These are phyloP conservation scores for Hanseniaspora occidentalis DNA, from an alignment of 805 yeast species.

Conservation along the genomic window DNA sequence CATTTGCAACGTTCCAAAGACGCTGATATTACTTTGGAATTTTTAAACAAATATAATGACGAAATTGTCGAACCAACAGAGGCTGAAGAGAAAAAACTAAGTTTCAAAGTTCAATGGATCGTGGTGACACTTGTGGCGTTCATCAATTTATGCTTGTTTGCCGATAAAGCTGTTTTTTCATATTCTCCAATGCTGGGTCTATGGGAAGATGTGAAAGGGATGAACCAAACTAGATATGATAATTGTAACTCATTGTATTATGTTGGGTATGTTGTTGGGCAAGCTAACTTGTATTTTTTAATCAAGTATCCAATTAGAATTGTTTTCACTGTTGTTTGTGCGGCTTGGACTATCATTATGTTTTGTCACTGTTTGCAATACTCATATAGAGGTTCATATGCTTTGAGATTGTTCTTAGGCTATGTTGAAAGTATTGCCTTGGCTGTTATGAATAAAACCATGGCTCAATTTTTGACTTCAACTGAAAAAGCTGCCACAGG, in stretches of 20 bases:
- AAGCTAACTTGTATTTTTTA: constrained; percentile 2
- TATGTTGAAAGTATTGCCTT: constrained; percentile 28
- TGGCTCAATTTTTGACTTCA: constrained; percentile 30
- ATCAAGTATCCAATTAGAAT: constrained; percentile 4
- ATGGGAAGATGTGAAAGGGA: constrained; percentile 3
- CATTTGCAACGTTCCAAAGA: neutral
- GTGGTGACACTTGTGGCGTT: constrained; percentile 3
- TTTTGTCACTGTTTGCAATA: constrained; percentile 1
- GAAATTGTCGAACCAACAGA: neutral
- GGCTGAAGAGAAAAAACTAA: constrained; percentile 4
- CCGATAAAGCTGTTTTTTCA: constrained; percentile 5
- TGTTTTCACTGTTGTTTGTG: constrained; percentile 1
- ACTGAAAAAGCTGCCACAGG: constrained; percentile 30
- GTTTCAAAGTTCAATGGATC: constrained; percentile 3
- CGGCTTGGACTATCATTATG: constrained; percentile 5
- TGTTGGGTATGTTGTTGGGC: constrained; percentile 6
- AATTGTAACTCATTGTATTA: constrained; percentile 5
- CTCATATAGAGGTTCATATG: constrained; percentile 10
- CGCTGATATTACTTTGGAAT: constrained; percentile 6
- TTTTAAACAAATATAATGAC: constrained; percentile 4
- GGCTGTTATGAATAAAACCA: constrained; percentile 30
- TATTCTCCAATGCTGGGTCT: constrained; percentile 6
- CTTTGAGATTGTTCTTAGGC: constrained; percentile 35
- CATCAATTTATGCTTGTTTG: constrained; percentile 5
- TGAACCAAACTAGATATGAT: constrained; percentile 2